Conservation (phyloP, 306 rosid genomes). For the Betula pendula region DNA sequence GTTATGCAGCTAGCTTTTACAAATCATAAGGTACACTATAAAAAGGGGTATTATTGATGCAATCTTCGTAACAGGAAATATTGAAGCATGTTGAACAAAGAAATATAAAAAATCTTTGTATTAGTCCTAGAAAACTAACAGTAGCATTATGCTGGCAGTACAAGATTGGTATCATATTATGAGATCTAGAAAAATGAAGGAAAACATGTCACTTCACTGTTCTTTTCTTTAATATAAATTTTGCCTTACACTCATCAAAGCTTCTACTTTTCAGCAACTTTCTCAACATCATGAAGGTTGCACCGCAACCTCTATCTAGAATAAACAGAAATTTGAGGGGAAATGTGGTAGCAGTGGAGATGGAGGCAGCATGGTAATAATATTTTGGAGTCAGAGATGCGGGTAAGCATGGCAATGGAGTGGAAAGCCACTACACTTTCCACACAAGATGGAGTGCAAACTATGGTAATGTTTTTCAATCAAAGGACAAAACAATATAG, state of each 20-base stretch:
- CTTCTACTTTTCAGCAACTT: neutral
- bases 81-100: no score
- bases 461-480: neutral
- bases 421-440: neutral
- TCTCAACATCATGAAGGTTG: neutral
- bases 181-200: neutral
- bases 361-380: neutral
- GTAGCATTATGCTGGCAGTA: no score
- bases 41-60: no score
- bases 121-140: neutral
- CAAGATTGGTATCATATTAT: no score
- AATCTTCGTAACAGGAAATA: no score
- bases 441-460: neutral
- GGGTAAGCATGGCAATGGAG: neutral
- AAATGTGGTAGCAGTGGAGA: slow-evolving; percentile 1
- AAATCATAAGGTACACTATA: neutral
- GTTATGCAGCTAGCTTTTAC: neutral
- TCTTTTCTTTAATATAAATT: neutral
- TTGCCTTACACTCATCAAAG: neutral
- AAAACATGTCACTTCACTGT: neutral
- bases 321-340: neutral
- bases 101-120: neutral
- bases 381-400: neutral
- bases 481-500: neutral
- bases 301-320: neutral